Base-by-base conservation (phyloP, 768 basidiomycete genomes). In the Panus rudis region DNA sequence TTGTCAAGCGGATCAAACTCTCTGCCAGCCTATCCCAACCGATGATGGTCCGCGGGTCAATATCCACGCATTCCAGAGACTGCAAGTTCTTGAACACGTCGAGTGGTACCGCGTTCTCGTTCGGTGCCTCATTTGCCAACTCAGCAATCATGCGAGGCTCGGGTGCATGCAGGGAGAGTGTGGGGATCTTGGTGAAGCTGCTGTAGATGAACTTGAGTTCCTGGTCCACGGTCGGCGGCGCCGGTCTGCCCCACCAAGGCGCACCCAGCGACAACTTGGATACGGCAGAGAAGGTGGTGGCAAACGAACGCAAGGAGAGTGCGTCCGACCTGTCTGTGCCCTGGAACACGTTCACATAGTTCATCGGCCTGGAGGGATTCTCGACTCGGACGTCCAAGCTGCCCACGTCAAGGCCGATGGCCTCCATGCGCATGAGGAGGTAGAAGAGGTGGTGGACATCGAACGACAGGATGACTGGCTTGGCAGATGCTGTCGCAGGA, bases 131-230 rank as follows among this genome's bases (percentile, higher is more conserved):
- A 26, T 75, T 69, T 4, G 72, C 66, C 10, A 90, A 70, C 57
- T 90, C 90, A 4, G 73, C 59, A 20, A 93, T 80, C 51, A 78
- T 63, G 43, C 77, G 79, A 37, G 72, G 71, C 34, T 76, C 76
- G 0, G 86, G 84, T 2, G 81, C 72, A 47, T 69, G 72, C 43
- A 93, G 63, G 6, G 70, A 65, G 28, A 94, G 69, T 1, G 90
- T 83, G 13, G 92, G 92, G 0, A 96, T 68, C 63, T 87, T 91
- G 33, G 90, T 96, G 68, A 94, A 90, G 58, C 81, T 77, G 59
- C 89, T 90, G 67, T 81, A 94, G 49, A 93, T 73, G 62, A 81
- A 90, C 59, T 80, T 91, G 60, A 94, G 79, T 54, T 91, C 85
- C 2, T 68, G 58, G 43, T 92, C 84, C 51, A 85, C 63, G 47